Evolutionary conservation across 345 rosid species (phyloP).

Genomic region (Draba incana): DNA sequence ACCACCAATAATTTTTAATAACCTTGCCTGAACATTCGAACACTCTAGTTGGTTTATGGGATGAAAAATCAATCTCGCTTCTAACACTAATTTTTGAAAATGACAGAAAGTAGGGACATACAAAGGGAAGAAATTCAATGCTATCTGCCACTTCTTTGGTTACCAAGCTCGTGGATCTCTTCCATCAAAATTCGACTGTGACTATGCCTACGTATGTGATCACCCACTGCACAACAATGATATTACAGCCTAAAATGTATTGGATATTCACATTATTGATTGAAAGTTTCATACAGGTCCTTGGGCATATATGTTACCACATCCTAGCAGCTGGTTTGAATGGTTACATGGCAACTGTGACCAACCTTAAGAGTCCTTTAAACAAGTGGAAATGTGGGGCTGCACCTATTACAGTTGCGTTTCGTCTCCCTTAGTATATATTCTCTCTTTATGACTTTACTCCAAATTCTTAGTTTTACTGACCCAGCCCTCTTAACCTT

Average conservation of each 20-base stretch:
- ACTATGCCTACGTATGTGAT: conserved; percentile 85
- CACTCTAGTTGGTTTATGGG: neutral
- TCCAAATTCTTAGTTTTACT: conserved; percentile 3
- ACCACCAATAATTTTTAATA: neutral
- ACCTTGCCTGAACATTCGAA: neutral
- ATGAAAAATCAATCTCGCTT: neutral
- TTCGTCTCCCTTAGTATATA: conserved; percentile 19
- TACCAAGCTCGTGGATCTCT: conserved; percentile 98
- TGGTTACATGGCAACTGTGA: conserved; percentile 94
- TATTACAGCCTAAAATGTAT: neutral
- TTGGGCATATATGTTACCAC: conserved; percentile 91
- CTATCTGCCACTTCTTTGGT: conserved; percentile 97
- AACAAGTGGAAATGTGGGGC: conserved; percentile 98
- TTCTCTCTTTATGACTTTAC: neutral
- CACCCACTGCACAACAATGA: conserved; percentile 14
- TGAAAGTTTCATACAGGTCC: conserved; percentile 54
- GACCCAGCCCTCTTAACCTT: conserved; percentile 24
- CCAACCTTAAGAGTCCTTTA: conserved; percentile 81
- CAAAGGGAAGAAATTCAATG: conserved; percentile 92
- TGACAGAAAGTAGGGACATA: conserved; percentile 79
- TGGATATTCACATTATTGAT: conserved; percentile 4
- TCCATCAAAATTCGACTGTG: conserved; percentile 95
- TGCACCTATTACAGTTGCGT: conserved; percentile 85
- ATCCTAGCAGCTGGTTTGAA: conserved; percentile 91
- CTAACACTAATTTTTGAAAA: conserved; percentile 30